Conservation (phyloP, 2,329 filamentous ascomycete genomes). For the Pleomassaria siparia region DNA sequence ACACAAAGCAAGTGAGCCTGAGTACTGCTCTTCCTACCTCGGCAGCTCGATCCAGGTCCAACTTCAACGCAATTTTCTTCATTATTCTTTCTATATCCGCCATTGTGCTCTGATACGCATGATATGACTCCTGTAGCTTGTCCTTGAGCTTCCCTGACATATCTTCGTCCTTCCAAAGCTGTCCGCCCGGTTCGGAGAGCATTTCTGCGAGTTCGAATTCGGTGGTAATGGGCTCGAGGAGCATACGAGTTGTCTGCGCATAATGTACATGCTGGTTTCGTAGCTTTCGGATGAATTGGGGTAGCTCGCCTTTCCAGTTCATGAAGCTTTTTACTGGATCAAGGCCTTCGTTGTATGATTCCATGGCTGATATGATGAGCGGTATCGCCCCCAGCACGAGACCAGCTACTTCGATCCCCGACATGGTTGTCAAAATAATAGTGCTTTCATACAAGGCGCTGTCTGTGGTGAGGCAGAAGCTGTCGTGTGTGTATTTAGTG, state of each 20-base stretch:
- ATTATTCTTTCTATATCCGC: conserved; percentile 39
- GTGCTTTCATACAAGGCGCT: neutral
- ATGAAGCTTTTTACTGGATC: conserved; percentile 43
- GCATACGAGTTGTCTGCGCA: conserved; percentile 37
- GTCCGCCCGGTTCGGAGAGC: conserved; percentile 32
- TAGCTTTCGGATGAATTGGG: conserved; percentile 39
- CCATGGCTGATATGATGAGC: conserved; percentile 33
- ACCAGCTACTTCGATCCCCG: conserved; percentile 34
- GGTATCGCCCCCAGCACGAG: conserved; percentile 43
- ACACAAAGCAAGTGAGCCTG: conserved; percentile 8
- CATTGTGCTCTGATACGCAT: conserved; percentile 39
- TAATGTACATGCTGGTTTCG: conserved; percentile 42
- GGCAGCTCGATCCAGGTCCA: conserved; percentile 38
- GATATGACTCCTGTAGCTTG: conserved; percentile 38
- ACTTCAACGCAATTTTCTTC: conserved; percentile 38
- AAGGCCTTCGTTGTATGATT: conserved; percentile 43
- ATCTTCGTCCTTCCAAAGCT: conserved; percentile 35
- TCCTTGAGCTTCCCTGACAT: conserved; percentile 32
- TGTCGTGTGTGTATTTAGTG: neutral
- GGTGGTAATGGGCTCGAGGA: conserved; percentile 40
- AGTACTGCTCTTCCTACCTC: conserved; percentile 24
- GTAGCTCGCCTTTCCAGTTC: conserved; percentile 39
- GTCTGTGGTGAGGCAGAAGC: neutral
- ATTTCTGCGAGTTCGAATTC: conserved; percentile 39
- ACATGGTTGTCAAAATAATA: neutral